Evolutionary conservation across 2,329 filamentous ascomycete genomes (phyloP).

Genomic region (Tolypocladium tropicale): DNA sequence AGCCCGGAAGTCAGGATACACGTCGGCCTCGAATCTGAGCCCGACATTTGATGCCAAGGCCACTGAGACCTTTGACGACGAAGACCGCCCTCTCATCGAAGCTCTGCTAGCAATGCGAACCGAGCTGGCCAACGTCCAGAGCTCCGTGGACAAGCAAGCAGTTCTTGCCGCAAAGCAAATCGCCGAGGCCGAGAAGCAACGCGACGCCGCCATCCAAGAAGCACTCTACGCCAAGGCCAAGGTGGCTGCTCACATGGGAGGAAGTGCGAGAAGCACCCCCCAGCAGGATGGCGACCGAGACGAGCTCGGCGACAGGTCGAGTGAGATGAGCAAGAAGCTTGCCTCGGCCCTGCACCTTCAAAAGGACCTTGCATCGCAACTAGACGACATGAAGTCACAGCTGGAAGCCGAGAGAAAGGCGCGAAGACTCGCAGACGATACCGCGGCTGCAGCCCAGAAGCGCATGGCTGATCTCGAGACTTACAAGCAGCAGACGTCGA

Average conservation of each 20-base stretch:
- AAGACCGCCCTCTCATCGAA: slow-evolving; percentile 85
- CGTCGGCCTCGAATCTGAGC: slow-evolving; percentile 57
- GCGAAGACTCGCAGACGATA: slow-evolving; percentile 80
- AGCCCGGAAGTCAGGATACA: slow-evolving; percentile 82
- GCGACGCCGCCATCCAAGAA: slow-evolving; percentile 88
- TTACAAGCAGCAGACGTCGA: slow-evolving; percentile 72
- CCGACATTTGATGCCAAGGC: slow-evolving; percentile 67
- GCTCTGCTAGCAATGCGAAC: slow-evolving; percentile 84
- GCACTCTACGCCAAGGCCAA: slow-evolving; percentile 93
- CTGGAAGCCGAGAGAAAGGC: slow-evolving; percentile 73
- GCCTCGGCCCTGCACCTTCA: slow-evolving; percentile 73
- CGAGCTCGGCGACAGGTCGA: slow-evolving; percentile 44
- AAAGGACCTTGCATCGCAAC: slow-evolving; percentile 65
- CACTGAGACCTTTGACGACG: slow-evolving; percentile 75
- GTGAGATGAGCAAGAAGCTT: slow-evolving; percentile 71
- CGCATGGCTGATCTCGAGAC: slow-evolving; percentile 75
- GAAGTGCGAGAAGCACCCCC: slow-evolving; percentile 52
- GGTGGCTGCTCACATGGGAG: slow-evolving; percentile 63
- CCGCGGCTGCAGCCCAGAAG: slow-evolving; percentile 68
- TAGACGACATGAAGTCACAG: slow-evolving; percentile 60
- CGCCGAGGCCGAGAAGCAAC: slow-evolving; percentile 87
- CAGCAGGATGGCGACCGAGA: slow-evolving; percentile 49
- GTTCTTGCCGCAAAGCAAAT: slow-evolving; percentile 78
- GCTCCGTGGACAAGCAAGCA: slow-evolving; percentile 80
- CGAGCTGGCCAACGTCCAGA: slow-evolving; percentile 83